phyloP scores from a whole-genome alignment of 495 filamentous ascomycete species.

The Hypoxylon fuscum region DNA sequence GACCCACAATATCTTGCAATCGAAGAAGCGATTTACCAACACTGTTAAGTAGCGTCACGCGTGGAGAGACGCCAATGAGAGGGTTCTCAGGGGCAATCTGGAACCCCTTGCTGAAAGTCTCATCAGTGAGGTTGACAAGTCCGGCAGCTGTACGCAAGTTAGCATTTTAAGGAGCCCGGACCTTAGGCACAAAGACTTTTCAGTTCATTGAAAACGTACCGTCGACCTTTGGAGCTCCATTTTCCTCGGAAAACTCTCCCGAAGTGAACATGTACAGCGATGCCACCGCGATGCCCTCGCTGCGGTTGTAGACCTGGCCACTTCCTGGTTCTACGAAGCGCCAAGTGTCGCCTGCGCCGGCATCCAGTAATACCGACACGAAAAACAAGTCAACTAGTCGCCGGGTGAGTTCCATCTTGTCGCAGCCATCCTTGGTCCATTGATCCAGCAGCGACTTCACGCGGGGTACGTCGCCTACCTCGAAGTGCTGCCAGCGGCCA shows the following conservation, averaged over 20 bases:
- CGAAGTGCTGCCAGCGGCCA: slow-evolving; percentile 90
- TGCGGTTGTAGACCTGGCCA: slow-evolving; percentile 79
- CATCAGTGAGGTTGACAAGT: slow-evolving; percentile 3
- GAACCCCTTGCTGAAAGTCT: not conserved
- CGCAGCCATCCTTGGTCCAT: slow-evolving; percentile 66
- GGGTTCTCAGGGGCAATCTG: not conserved
- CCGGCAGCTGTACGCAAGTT: not conserved
- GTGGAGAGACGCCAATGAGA: not conserved
- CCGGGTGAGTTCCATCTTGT: slow-evolving; percentile 74
- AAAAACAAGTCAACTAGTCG: slow-evolving; percentile 85
- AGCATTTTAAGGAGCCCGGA: not conserved
- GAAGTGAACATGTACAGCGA: slow-evolving; percentile 95
- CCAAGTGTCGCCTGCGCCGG: slow-evolving; percentile 83
- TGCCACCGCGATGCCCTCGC: slow-evolving; percentile 91
- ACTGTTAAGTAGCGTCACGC: slow-evolving; percentile 4
- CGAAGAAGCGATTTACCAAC: slow-evolving; percentile 6
- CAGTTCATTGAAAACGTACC: slow-evolving; percentile 4
- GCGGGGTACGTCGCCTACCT: slow-evolving; percentile 76
- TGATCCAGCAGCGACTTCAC: slow-evolving; percentile 71
- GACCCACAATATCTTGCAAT: not conserved
- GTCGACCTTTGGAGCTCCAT: slow-evolving; percentile 4
- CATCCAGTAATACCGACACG: slow-evolving; percentile 88
- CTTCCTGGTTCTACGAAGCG: slow-evolving; percentile 89
- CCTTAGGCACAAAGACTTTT: not conserved
- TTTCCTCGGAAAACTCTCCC: not conserved